Evolutionary conservation across 208 protist species (phyloP), one percentile per base, ranked within the genome.

Genomic region (Crithidia acanthocephali): DNA sequence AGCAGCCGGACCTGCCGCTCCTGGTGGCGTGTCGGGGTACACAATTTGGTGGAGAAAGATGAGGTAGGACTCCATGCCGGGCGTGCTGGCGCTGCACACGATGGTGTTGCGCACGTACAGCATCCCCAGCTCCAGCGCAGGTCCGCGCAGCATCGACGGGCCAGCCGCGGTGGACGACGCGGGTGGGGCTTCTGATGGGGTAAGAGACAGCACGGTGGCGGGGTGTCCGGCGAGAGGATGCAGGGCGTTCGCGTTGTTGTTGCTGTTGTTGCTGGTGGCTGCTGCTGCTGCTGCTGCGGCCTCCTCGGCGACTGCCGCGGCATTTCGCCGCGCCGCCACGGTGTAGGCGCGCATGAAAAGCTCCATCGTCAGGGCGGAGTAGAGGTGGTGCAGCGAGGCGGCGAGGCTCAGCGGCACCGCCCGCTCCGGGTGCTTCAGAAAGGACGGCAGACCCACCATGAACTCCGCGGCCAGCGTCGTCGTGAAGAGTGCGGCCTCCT

Each of bases 41-140:
- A 71, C 58, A 13, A 72, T 67, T 13, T 73, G 58, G 53, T 75
- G 44, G 0, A 84, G 62, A 47, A 80, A 74, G 48, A 94, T 80
- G 32, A 91, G 47, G 30, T 86, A 77, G 5, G 74, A 74, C 69
- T 74, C 61, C 56, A 94, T 79, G 25, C 76, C 83, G 20, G 70
- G 62, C 7, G 88, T 92, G 56, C 56, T 74, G 47, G 80, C 82
- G 53, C 74, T 81, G 74, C 85, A 89, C 15, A 90, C 53, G 20
- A 72, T 74, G 33, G 83, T 79, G 53, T 85, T 81, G 53, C 88
- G 85, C 53, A 90, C 64, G 70, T 94, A 94, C 5, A 86, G 27
- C 59, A 87, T 55, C 13, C 74, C 73, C 8, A 94, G 25, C 48
- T 94, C 86, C 0, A 89, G 57, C 32, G 85, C 35, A 13, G 84